Evolutionary conservation across 805 yeast species (phyloP).

Genomic region (Wickerhamiella dianesei): DNA sequence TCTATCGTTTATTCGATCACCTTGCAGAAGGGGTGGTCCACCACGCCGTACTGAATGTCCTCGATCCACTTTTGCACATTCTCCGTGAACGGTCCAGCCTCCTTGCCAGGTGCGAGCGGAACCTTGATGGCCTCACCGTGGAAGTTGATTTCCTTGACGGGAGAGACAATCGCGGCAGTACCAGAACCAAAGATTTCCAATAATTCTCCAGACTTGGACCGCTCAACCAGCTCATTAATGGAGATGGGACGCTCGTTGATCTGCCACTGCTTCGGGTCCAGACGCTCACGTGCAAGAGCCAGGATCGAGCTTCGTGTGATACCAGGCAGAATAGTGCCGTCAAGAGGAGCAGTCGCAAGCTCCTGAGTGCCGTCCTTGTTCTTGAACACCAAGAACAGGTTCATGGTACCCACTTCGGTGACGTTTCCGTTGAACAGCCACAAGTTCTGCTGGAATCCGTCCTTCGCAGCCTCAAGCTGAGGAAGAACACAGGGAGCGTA

Average conservation of each 20-base stretch:
- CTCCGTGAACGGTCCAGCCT: slow-evolving; percentile 50
- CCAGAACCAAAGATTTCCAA: slow-evolving; percentile 96
- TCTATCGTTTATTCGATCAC: slow-evolving; percentile 5
- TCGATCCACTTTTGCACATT: slow-evolving; percentile 74
- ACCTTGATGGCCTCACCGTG: slow-evolving; percentile 57
- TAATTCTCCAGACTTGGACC: slow-evolving; percentile 65
- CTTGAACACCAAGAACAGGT: slow-evolving; percentile 76
- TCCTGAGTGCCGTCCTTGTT: slow-evolving; percentile 73
- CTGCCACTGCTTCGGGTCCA: slow-evolving; percentile 66
- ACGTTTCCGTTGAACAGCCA: slow-evolving; percentile 84
- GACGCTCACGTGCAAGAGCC: slow-evolving; percentile 58
- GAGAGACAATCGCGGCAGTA: slow-evolving; percentile 94
- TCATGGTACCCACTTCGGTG: slow-evolving; percentile 98
- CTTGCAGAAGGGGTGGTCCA: slow-evolving; percentile 36
- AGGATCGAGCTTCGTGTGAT: slow-evolving; percentile 87
- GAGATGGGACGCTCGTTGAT: slow-evolving; percentile 73
- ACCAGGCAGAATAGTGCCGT: slow-evolving; percentile 94
- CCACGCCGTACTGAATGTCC: slow-evolving; percentile 80
- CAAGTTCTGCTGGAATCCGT: slow-evolving; percentile 91
- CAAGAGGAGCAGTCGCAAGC: slow-evolving; percentile 89
- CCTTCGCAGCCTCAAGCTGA: slow-evolving; percentile 73
- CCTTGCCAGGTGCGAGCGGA: slow-evolving; percentile 69
- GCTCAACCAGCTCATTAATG: slow-evolving; percentile 66
- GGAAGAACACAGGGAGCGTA: slow-evolving; percentile 93
- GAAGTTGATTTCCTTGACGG: slow-evolving; percentile 79